A percentile compares a stretch with the other conserved stretches of the same genome.
phyloP scores from a whole-genome alignment of 352 stramenopile species.

The Blastocystis sp. region DNA sequence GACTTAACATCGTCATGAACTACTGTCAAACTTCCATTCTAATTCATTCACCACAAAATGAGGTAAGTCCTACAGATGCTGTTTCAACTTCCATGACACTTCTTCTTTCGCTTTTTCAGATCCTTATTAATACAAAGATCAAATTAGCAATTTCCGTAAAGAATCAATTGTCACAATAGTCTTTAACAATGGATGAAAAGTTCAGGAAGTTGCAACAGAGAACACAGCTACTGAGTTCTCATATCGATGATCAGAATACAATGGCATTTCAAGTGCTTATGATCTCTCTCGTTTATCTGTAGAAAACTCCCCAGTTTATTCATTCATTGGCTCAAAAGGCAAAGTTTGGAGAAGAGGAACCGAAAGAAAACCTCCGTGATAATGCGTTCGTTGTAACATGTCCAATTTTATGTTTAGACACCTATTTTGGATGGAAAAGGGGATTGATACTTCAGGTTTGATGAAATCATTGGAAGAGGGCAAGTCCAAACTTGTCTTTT shows the following conservation, averaged over 20 bases:
- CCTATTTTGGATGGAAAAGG: conserved; percentile 56
- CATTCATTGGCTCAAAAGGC: conserved; percentile 31
- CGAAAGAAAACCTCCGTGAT: not conserved
- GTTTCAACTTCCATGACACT: too few relatives aligned
- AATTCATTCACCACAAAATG: too few relatives aligned
- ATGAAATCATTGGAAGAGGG: conserved; percentile 41
- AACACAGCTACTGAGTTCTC: not conserved
- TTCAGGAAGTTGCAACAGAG: not conserved
- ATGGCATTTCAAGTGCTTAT: not conserved
- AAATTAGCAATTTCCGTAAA: not conserved
- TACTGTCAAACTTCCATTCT: too few relatives aligned
- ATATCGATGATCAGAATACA: not conserved
- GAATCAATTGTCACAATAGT: not conserved
- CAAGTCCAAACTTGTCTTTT: conserved; percentile 8
- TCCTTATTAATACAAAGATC: not conserved
- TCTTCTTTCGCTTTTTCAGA: too few relatives aligned
- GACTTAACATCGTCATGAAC: too few relatives aligned
- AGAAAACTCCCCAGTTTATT: conserved; percentile 7
- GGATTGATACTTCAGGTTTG: conserved; percentile 6
- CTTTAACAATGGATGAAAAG: conserved; percentile 18
- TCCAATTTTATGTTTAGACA: not conserved
- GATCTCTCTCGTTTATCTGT: not conserved
- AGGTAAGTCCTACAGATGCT: too few relatives aligned
- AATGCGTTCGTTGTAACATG: not conserved
- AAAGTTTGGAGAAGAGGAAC: conserved; percentile 41